These are phyloP conservation scores for Mucor racemosus DNA, from an alignment of 371 early-diverging fungal species.

Conservation along the genomic window DNA sequence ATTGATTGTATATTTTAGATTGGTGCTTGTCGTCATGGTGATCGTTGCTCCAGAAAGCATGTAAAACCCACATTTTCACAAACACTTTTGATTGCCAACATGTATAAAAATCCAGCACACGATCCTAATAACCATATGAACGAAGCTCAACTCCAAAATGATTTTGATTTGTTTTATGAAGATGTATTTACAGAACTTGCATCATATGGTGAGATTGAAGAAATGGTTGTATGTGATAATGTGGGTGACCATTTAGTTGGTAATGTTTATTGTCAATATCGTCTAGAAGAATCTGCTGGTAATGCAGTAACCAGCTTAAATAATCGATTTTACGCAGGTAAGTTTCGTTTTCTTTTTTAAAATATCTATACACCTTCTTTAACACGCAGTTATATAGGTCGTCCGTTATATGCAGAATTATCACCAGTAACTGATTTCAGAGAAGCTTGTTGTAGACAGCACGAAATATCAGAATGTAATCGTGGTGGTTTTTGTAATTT, in stretches of 20 bases:
- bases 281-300: slow-evolving; percentile 91
- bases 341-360: not conserved
- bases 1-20: slow-evolving; percentile 54
- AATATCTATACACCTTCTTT: not conserved
- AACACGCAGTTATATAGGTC: slow-evolving; percentile 47
- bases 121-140: slow-evolving; percentile 73
- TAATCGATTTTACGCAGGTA: slow-evolving; percentile 93
- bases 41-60: slow-evolving; percentile 97
- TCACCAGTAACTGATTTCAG: slow-evolving; percentile 97
- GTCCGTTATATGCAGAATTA: slow-evolving; percentile 94
- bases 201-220: slow-evolving; percentile 95
- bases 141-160: slow-evolving; percentile 83
- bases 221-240: slow-evolving; percentile 97
- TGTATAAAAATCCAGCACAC: slow-evolving; percentile 94
- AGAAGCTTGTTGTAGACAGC: slow-evolving; percentile 97
- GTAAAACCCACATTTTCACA: slow-evolving; percentile 95
- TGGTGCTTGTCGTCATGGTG: slow-evolving; percentile 98
- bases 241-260: slow-evolving; percentile 98
- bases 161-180: slow-evolving; percentile 97
- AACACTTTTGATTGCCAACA: slow-evolving; percentile 91
- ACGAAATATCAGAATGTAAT: slow-evolving; percentile 93
- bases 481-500: slow-evolving; percentile 98
- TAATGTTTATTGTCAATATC: slow-evolving; percentile 95
- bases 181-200: slow-evolving; percentile 96
- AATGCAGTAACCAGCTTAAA: slow-evolving; percentile 91